Evolutionary conservation across 495 filamentous ascomycete species (phyloP).

Genomic region (Alectoria sarmentosa): DNA sequence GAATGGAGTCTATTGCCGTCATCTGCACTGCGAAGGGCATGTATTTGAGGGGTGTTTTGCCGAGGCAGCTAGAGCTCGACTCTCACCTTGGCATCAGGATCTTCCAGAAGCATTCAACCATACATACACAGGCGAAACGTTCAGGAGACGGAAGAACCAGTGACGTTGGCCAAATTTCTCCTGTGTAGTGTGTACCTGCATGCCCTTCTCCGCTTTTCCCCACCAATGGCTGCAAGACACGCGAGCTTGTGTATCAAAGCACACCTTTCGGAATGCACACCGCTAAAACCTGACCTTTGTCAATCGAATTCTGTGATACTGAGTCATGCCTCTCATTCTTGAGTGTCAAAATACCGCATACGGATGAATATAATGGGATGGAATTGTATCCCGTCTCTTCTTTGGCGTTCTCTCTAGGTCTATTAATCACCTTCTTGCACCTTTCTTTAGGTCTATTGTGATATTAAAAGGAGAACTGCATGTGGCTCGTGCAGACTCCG

Average conservation of each 20-base stretch:
- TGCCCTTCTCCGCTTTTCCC: constrained; percentile 2
- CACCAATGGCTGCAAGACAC: constrained; percentile 9
- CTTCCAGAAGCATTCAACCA: neutral
- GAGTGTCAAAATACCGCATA: neutral
- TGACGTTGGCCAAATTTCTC: no score
- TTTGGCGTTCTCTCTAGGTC: neutral
- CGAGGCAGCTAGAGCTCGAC: neutral
- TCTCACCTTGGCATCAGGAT: no score
- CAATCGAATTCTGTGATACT: neutral
- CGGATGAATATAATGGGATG: no score
- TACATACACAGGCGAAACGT: no score
- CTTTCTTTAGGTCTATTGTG: neutral
- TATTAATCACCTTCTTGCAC: neutral
- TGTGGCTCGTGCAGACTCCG: neutral
- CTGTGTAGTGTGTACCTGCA: neutral
- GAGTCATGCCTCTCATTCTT: neutral
- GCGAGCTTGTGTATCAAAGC: neutral
- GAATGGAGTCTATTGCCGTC: neutral
- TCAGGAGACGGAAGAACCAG: no score
- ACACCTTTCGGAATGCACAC: neutral
- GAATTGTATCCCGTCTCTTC: neutral
- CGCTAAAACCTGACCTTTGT: neutral
- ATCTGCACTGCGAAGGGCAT: neutral
- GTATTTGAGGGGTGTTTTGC: neutral
- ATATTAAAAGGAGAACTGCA: neutral